Evolutionary conservation across 345 rosid species (phyloP), one percentile per base, ranked within the genome.

Genomic region (Raphanus sativus): DNA sequence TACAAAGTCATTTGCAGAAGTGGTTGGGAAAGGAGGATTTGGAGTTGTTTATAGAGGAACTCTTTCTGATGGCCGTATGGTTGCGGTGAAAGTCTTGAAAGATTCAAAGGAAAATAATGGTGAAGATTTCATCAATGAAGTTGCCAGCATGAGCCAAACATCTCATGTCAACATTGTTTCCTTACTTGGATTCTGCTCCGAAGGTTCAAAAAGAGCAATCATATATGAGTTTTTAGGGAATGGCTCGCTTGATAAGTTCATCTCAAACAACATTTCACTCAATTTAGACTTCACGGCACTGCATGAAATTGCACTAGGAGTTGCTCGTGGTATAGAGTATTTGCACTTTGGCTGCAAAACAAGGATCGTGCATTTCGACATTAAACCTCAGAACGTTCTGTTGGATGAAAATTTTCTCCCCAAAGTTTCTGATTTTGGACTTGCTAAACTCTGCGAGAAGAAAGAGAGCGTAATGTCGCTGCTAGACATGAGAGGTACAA

Each of bases 361-460:
- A 60, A 60, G 64, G 34, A 60, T 28, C n/a, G 34, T 28, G n/a
- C 64, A 60, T 12, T 60, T 60, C 34, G 34, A 60, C 17, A 60
- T 58, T 10, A 58, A 58, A 58, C 62, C 62, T 4, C 62, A 58
- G 15, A 58, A 58, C 6, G 32, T 58, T 2, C 15, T 58, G 3
- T 25, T 25, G 4, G 62, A 58, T 10, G 62, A 25, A 12, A 10
- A 11, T 25, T 6, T 58, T 58, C 6, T 28, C n/a, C 62, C 32
- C 2, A 86, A 86, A 28, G 83, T 86, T 7, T 73, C 86, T 0
- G 91, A 88, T 63, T 88, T 88, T 4, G 87, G 91, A 0, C 91
- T 87, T 7, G 85, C 91, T 5, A 83, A 86, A 61, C 75, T 80
- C 9, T 83, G 85, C 26, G 55, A 76, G 38, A 79, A 24, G 30